Conservation (phyloP, 106 monocot species). For the Dendrobium nobile region DNA sequence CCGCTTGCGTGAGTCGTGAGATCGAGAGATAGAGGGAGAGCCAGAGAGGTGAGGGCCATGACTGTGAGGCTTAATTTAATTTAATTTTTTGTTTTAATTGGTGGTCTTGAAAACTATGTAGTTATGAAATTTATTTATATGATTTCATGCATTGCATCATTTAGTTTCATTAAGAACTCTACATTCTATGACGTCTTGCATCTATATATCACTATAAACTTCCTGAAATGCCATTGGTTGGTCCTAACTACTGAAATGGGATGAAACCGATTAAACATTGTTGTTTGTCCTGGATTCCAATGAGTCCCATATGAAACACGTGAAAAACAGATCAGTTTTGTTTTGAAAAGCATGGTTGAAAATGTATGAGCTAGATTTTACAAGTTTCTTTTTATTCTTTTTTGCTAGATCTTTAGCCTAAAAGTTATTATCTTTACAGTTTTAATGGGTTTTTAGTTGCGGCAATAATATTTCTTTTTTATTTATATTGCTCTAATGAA, state of each 20-base stretch:
- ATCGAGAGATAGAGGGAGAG: too few relatives aligned
- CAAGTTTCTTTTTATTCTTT: background rate
- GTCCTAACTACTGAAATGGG: background rate
- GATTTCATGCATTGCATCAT: background rate
- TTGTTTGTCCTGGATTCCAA: background rate
- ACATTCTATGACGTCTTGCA: background rate
- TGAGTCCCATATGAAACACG: background rate
- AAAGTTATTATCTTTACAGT: background rate
- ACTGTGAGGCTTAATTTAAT: too few relatives aligned
- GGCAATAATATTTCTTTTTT: background rate
- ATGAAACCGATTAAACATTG: background rate
- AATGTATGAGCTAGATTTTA: background rate
- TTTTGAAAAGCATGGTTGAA: background rate
- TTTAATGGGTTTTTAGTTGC: background rate
- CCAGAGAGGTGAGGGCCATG: too few relatives aligned
- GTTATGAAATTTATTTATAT: background rate
- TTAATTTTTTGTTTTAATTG: too few relatives aligned
- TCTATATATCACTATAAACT: background rate
- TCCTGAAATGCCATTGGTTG: background rate
- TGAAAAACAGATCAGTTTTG: background rate
- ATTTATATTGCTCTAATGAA: conserved; percentile 11
- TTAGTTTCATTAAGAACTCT: background rate
- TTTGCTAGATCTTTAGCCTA: background rate
- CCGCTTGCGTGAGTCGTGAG: too few relatives aligned
- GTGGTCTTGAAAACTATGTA: background rate